Evolutionary conservation across 2,329 filamentous ascomycete genomes (phyloP).

Genomic region (Xylariaceae sp.): DNA sequence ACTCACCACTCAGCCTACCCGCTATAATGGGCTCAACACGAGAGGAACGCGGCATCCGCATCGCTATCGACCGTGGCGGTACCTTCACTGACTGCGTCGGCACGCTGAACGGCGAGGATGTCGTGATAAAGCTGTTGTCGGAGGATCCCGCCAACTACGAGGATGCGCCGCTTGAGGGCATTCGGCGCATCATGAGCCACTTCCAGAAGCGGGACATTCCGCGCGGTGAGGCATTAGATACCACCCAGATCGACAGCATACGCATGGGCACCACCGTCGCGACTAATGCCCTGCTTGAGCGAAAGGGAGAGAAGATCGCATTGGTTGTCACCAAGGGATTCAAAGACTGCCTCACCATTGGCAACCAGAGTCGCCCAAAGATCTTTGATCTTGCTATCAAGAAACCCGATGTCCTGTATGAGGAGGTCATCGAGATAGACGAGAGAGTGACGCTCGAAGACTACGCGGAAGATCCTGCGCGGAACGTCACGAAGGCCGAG

Average conservation of each 20-base stretch:
- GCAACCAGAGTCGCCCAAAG: conserved; percentile 81
- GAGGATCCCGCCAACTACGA: conserved; percentile 87
- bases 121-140: conserved; percentile 82
- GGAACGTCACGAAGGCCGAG: conserved; percentile 50
- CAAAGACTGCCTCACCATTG: conserved; percentile 80
- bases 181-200: conserved; percentile 74
- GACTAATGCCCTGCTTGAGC: conserved; percentile 83
- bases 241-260: conserved; percentile 78
- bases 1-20: not conserved
- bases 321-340: conserved; percentile 85
- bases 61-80: conserved; percentile 74
- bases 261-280: conserved; percentile 95
- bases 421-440: conserved; percentile 79
- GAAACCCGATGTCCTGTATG: conserved; percentile 82
- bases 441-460: conserved; percentile 89
- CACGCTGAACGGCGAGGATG: conserved; percentile 69
- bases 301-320: conserved; percentile 84
- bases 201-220: conserved; percentile 73
- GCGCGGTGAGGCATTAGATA: conserved; percentile 74
- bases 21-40: conserved; percentile 33
- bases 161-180: conserved; percentile 87
- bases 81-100: conserved; percentile 93
- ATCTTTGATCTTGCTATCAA: conserved; percentile 88
- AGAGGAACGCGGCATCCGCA: conserved; percentile 58
- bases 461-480: conserved; percentile 78